Conservation (phyloP, 495 filamentous ascomycete genomes). For the Penicillium pulvis region DNA sequence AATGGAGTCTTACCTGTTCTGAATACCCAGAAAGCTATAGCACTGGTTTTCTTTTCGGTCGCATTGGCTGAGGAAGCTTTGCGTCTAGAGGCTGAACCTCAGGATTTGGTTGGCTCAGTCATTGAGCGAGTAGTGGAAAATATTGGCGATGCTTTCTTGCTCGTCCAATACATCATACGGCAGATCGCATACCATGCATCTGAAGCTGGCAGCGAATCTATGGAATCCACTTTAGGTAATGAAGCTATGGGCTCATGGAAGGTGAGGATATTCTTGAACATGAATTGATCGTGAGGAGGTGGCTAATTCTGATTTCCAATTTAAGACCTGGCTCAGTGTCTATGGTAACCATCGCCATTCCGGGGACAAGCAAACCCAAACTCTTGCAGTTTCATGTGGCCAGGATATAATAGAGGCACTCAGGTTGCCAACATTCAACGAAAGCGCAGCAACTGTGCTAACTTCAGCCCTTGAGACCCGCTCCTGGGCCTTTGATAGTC, state of each 20-base stretch:
- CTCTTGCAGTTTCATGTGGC: constrained; percentile 33
- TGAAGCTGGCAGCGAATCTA: constrained; percentile 22
- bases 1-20: constrained; percentile 49
- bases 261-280: constrained; percentile 24
- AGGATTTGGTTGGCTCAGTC: constrained; percentile 17
- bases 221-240: constrained; percentile 25
- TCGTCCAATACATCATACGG: constrained; percentile 40
- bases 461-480: constrained; percentile 29
- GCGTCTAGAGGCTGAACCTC: constrained; percentile 25
- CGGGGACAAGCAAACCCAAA: constrained; percentile 21
- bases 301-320: constrained; percentile 1
- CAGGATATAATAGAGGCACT: constrained; percentile 37
- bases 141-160: constrained; percentile 38
- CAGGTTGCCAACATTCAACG: constrained; percentile 21
- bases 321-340: constrained; percentile 24
- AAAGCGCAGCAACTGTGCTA: constrained; percentile 26
- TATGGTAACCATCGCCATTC: constrained; percentile 20
- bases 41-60: constrained; percentile 71
- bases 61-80: constrained; percentile 71
- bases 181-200: constrained; percentile 33
- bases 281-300: not conserved
- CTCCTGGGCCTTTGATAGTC: constrained; percentile 22
- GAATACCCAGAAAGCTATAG: constrained; percentile 54
- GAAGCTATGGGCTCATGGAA: constrained; percentile 43
- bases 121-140: constrained; percentile 31